These are phyloP conservation scores for Glonium stellatum DNA, from an alignment of 495 filamentous ascomycete genomes.

Conservation along the genomic window DNA sequence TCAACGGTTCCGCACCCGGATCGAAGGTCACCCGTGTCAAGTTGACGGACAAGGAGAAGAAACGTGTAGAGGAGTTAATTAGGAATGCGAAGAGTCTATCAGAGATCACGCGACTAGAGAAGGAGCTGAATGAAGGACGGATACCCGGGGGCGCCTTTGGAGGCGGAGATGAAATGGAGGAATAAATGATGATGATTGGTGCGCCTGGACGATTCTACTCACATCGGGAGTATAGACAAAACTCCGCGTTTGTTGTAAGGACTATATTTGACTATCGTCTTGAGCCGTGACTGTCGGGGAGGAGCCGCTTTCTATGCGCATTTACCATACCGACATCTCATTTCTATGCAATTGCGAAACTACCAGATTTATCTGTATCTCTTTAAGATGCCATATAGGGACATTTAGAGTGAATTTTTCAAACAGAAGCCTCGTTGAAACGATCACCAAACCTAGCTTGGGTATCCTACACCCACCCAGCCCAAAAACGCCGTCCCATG, in stretches of 20 bases:
- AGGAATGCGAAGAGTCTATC: conserved; percentile 72
- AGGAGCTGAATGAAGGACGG: conserved; percentile 75
- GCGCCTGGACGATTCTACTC: background rate
- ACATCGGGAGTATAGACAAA: background rate
- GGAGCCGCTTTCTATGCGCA: too few species aligned
- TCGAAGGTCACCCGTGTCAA: conserved; percentile 46
- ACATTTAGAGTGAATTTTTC: background rate
- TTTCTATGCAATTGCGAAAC: too few species aligned
- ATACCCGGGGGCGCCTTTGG: conserved; percentile 46
- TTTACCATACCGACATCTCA: too few species aligned
- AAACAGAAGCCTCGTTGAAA: background rate
- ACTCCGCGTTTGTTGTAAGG: too few species aligned
- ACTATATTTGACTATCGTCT: background rate
- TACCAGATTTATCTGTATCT: too few species aligned
- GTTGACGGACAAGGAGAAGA: conserved; percentile 62
- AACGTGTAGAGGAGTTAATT: conserved; percentile 66
- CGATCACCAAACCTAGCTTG: background rate
- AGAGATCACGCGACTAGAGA: conserved; percentile 58
- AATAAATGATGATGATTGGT: background rate
- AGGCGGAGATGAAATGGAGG: conserved; percentile 12
- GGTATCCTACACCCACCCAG: conserved; percentile 10
- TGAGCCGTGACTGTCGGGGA: background rate
- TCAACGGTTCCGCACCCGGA: conserved; percentile 31
- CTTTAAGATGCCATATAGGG: too few species aligned
- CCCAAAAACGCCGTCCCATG: background rate